A percentile compares a stretch with the other conserved stretches of the same genome.
Conservation (phyloP, 768 basidiomycete species). For the Suillus subaureus region DNA sequence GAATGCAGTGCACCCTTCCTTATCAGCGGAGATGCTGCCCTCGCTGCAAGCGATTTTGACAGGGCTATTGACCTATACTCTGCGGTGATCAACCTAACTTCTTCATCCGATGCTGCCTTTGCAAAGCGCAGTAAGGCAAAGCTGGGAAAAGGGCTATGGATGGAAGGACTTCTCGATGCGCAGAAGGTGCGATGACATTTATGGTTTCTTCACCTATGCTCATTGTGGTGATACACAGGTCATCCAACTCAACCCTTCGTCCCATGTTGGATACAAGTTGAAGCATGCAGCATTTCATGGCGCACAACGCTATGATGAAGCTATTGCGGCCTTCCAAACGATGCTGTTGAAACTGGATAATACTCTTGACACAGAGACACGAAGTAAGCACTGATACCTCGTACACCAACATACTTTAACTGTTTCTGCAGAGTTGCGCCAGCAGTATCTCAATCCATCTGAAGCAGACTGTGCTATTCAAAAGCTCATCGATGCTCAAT, state of each 20-base stretch:
- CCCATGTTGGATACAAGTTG: background rate
- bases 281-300: background rate
- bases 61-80: background rate
- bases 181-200: background rate
- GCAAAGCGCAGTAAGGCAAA: background rate
- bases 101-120: background rate
- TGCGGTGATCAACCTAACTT: background rate
- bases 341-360: too few species aligned
- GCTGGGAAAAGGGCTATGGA: background rate
- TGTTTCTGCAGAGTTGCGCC: too few species aligned
- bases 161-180: background rate
- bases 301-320: too few species aligned
- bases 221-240: background rate
- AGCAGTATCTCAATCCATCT: too few species aligned
- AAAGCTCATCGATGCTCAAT: fast-evolving
- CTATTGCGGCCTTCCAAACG: too few species aligned
- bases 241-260: background rate
- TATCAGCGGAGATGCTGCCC: background rate
- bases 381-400: too few species aligned
- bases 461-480: too few species aligned
- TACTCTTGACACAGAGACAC: too few species aligned
- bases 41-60: background rate
- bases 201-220: background rate
- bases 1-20: background rate
- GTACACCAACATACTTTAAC: too few species aligned